Percentiles rank a stretch among this genome's conserved stretches.
phyloP scores from a whole-genome alignment of 345 rosid genomes.

The Firmiana major region DNA sequence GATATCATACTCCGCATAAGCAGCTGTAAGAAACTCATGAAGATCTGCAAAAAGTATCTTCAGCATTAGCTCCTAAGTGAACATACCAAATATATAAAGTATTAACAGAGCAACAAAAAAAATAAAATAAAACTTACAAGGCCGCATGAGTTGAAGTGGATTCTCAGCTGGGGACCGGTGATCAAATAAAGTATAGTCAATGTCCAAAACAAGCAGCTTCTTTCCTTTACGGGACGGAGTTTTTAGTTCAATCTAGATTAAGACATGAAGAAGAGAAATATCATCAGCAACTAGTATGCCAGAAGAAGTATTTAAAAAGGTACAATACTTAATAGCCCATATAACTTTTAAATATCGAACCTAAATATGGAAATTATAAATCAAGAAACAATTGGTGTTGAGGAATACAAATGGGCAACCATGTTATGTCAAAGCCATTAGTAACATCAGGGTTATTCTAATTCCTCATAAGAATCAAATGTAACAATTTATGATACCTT shows the following conservation, averaged over 20 bases:
- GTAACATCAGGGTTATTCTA: neutral
- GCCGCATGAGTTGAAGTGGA: constrained; percentile 90
- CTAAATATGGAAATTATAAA: neutral
- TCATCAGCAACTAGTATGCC: neutral
- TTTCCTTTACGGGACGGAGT: constrained; percentile 83
- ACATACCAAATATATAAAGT: neutral
- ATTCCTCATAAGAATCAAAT: neutral
- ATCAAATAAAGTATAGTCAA: constrained; percentile 94
- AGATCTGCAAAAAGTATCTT: constrained; percentile 55
- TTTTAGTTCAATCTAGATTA: constrained; percentile 58
- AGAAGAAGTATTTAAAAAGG: neutral
- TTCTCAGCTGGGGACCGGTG: constrained; percentile 93
- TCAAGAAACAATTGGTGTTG: neutral
- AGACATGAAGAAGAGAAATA: neutral
- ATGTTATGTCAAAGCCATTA: neutral
- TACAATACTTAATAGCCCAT: neutral
- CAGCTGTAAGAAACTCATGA: constrained; percentile 94
- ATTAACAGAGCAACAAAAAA: neutral
- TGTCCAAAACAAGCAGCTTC: constrained; percentile 87
- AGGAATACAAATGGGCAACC: neutral
- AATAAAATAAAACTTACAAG: constrained; percentile 84
- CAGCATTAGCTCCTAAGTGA: constrained; percentile 10
- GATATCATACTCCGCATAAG: constrained; percentile 84
- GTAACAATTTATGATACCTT: neutral
- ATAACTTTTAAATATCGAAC: neutral